These are phyloP conservation scores for Cladosporium sp. DNA, from an alignment of 2,329 filamentous ascomycete species.

Conservation along the genomic window DNA sequence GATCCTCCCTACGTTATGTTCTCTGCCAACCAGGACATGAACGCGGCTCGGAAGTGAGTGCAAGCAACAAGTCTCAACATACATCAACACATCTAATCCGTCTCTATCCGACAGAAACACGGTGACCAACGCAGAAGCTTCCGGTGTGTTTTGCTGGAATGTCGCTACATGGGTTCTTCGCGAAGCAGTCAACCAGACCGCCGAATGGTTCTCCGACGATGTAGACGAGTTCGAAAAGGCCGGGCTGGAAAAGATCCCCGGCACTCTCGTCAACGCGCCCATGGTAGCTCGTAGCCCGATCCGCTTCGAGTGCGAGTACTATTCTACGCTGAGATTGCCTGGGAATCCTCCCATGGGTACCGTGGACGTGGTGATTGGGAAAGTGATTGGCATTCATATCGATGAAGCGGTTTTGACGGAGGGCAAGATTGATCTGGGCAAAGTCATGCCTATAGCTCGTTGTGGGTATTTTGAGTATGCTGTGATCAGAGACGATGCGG, in stretches of 20 bases:
- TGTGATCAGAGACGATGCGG: constrained; percentile 45
- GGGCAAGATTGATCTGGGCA: constrained; percentile 52
- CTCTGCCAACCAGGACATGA: constrained; percentile 52
- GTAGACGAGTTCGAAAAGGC: constrained; percentile 54
- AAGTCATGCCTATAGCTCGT: constrained; percentile 57
- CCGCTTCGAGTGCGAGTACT: constrained; percentile 56
- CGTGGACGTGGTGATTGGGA: constrained; percentile 56
- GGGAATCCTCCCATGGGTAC: constrained; percentile 53
- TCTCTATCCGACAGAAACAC: constrained; percentile 38
- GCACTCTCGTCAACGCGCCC: constrained; percentile 39
- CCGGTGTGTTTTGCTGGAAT: constrained; percentile 57
- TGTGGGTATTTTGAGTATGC: constrained; percentile 60
- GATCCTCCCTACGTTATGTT: constrained; percentile 63
- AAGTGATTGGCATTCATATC: constrained; percentile 56
- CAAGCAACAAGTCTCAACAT: too few relatives aligned
- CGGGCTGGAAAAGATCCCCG: constrained; percentile 45
- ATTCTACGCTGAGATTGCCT: constrained; percentile 52
- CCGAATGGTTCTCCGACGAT: constrained; percentile 46
- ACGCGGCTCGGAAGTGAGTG: constrained; percentile 39
- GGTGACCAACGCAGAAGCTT: constrained; percentile 53
- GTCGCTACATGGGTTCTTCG: constrained; percentile 55
- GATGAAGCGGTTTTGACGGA: constrained; percentile 52
- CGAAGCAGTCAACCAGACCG: constrained; percentile 52
- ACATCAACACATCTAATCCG: too few relatives aligned
- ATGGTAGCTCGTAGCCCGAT: constrained; percentile 55